Evolutionary conservation across 768 basidiomycete genomes (phyloP), one percentile per base, ranked within the genome.

Genomic region (Lactarius sanguifluus): DNA sequence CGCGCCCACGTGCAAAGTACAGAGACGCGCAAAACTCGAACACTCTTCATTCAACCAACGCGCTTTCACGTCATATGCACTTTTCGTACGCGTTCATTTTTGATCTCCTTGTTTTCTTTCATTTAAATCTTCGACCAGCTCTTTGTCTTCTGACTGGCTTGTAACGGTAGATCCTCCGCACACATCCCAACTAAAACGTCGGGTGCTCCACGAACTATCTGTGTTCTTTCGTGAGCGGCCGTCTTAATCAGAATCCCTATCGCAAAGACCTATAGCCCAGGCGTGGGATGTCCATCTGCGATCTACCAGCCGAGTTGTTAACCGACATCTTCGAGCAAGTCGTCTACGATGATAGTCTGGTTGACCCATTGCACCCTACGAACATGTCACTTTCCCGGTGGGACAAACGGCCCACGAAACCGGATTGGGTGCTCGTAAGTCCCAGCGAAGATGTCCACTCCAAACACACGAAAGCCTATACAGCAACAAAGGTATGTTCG

Each of bases 231-330:
- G 15, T 30, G 43, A 40, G 5, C 55, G 34, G 12, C 13, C 58
- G 20, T 16, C 16, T 18, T n/a, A 38, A 23, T 34, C 20, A 25
- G 15, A 57, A 45, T 50, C 8, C 23, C 23, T 36, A 12, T 32
- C 16, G 6, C 34, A 30, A 25, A 38, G 25, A 38, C 57, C 32
- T 36, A 18, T 36, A 36, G 32, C 7, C 18, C 25, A 65, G 20
- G 66, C 61, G 59, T 12, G 28, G 40, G n/a, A 71, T 70, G 69
- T 6, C 41, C 20, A 66, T 57, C 7, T 50, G 55, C 10, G 74
- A 81, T 55, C 80, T 92, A 2, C 90, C 90, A 3, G 82, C 83
- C 9, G 90, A 92, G 77, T 78, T 92, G 2, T 87, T 86, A 84
- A 80, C 82, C 1, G 79, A 84, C 56, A 89, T 92, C 8, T 91